A percentile compares a stretch with the other conserved stretches of the same genome.
phyloP scores from a whole-genome alignment of 805 yeast genomes.

The Sugiyamaella floridensis region DNA sequence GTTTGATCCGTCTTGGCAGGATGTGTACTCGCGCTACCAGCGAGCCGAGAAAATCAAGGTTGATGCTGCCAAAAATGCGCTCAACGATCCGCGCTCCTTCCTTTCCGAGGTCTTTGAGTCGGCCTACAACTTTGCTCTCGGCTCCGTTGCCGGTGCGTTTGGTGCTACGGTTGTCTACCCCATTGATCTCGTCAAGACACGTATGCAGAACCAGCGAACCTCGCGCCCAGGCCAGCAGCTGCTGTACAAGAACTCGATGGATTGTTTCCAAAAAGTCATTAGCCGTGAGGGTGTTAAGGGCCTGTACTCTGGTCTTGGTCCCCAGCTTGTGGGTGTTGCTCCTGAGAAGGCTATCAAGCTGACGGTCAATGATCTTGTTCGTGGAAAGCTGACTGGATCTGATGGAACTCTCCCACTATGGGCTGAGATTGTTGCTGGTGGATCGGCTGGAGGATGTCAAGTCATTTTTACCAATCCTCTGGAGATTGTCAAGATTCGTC shows the following conservation, averaged over 20 bases:
- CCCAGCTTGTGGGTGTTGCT: conserved; percentile 94
- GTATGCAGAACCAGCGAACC: conserved; percentile 93
- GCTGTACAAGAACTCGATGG: conserved; percentile 71
- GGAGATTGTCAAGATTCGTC: conserved; percentile 89
- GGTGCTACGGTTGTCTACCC: conserved; percentile 99
- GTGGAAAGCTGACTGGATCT: conserved; percentile 59
- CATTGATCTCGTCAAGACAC: conserved; percentile 88
- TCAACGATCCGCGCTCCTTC: conserved; percentile 34
- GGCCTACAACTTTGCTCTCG: conserved; percentile 77
- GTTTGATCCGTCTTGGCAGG: conserved; percentile 40
- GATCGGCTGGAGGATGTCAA: conserved; percentile 93
- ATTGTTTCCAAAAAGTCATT: conserved; percentile 76
- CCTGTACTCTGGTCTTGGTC: conserved; percentile 84
- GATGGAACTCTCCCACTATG: conserved; percentile 41
- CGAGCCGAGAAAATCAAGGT: conserved; percentile 28
- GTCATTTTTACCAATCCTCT: conserved; percentile 93
- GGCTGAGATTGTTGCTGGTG: conserved; percentile 82
- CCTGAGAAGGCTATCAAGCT: conserved; percentile 97
- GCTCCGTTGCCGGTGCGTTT: conserved; percentile 93
- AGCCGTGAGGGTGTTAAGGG: conserved; percentile 76
- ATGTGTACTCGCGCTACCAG: conserved; percentile 29
- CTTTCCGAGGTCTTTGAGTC: conserved; percentile 70
- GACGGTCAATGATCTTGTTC: conserved; percentile 83
- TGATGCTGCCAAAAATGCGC: conserved; percentile 36
- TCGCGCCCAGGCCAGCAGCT: conserved; percentile 40